Base-by-base conservation (phyloP, 2,329 filamentous ascomycete genomes). In the Hypoxylon sp. region DNA sequence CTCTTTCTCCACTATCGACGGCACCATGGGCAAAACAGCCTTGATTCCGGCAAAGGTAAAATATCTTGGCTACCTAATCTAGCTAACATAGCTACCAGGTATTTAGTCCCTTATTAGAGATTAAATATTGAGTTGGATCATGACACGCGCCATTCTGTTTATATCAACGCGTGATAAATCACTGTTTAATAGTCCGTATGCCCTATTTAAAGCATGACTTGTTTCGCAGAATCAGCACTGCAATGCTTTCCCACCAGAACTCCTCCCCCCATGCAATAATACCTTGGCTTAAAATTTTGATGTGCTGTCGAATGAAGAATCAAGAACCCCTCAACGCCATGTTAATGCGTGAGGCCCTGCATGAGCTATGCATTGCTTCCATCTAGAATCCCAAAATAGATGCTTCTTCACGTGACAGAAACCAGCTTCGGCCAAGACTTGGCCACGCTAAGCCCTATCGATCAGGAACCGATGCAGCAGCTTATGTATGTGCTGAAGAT, bases 401-500 rank as follows among this genome's bases (percentile, higher is more conserved):
- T 63, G 23, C 13, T 46, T 52, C 45, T 62, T 65, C 73, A 75
- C 71, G 72, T 73, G 72, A 56, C 48, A 25, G 21, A 53, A 50
- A 49, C 62, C 65, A 63, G 53, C 62, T 65, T 65, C 59, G 51
- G 56, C 51, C 62, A 64, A 61, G 59, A 51, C 41, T 53, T 53
- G 64, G 51, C 36, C 34, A 48, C 73, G 72, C 74, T 74, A 74
- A 73, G 68, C 74, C 74, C 69, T 73, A 70, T 71, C 63, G 50
- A 69, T 69, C 51, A 70, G 69, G 67, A 62, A 72, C 69, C 30
- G 46, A 65, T 65, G 53, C 57, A 60, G 38, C 34, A 50, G 43
- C 46, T 30, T 41, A 43, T 43, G 38, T 48, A 36, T 50, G 32
- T 41, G 50, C 43, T 41, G 53, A 52, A 55, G 60, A 51, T 65